Conservation (phyloP, 2,329 filamentous ascomycete species). For the Colletotrichum sp. region DNA sequence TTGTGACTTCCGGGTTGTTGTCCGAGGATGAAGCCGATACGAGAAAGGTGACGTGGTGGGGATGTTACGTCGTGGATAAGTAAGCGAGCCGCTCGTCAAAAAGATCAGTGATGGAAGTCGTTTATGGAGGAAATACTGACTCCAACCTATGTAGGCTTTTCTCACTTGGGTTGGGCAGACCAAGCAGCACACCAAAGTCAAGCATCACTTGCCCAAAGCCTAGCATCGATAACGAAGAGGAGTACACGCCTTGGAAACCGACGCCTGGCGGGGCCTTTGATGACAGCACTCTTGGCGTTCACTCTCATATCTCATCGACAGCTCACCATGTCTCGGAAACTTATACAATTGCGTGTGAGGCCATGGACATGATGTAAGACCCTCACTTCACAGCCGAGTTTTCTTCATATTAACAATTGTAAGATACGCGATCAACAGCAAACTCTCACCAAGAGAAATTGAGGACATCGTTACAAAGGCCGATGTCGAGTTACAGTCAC, state of each 20-base stretch:
- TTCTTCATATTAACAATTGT: neutral
- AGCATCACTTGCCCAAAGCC: constrained; percentile 25
- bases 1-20: constrained; percentile 6
- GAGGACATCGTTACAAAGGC: constrained; percentile 22
- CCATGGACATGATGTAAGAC: constrained; percentile 22
- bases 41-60: constrained; percentile 27
- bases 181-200: constrained; percentile 21
- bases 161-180: constrained; percentile 20
- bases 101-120: rapidly evolving
- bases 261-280: rapidly evolving
- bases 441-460: neutral
- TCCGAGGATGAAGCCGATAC: constrained; percentile 23
- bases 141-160: constrained; percentile 17
- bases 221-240: constrained; percentile 4
- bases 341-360: constrained; percentile 23
- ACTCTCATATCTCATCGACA: constrained; percentile 17
- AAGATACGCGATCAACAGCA: constrained; percentile 9
- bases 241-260: constrained; percentile 24
- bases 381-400: too few species aligned
- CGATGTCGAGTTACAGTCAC: constrained; percentile 21
- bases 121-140: neutral
- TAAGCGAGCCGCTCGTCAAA: neutral
- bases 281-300: neutral
- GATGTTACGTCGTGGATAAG: constrained; percentile 28
- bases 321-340: constrained; percentile 22